Conservation (phyloP, 345 rosid genomes). For the Brassica rapa region DNA sequence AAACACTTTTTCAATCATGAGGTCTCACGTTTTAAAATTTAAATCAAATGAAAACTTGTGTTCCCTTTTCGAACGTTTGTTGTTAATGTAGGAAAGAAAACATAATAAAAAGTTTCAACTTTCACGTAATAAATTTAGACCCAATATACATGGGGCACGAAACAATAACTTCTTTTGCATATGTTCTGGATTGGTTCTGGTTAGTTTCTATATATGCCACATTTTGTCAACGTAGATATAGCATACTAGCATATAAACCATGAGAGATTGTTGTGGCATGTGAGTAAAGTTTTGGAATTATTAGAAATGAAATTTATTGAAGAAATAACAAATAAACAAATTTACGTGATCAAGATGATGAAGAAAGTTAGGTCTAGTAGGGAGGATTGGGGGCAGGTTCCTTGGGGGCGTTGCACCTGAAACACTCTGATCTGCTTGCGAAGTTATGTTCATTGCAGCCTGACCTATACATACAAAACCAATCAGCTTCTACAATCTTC, state of each 20-base stretch:
- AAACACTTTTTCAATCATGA: background rate
- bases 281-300: background rate
- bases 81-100: background rate
- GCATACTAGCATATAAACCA: background rate
- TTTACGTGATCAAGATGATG: background rate
- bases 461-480: slow-evolving; percentile 43
- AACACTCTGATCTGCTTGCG: slow-evolving; percentile 89
- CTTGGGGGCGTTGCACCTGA: slow-evolving; percentile 87
- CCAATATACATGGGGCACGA: background rate
- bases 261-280: background rate
- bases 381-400: slow-evolving; percentile 47
- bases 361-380: slow-evolving; percentile 33
- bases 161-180: background rate
- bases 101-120: background rate
- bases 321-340: background rate
- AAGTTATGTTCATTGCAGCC: slow-evolving; percentile 94
- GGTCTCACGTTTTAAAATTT: background rate
- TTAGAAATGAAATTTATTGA: background rate
- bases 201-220: background rate
- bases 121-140: background rate
- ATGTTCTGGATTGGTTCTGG: background rate
- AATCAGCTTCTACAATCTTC: background rate
- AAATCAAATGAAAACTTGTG: background rate
- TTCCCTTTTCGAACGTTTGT: background rate
- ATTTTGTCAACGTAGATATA: background rate